Conservation (phyloP, 768 basidiomycete species). For the Boletus pseudo-olivaceus region DNA sequence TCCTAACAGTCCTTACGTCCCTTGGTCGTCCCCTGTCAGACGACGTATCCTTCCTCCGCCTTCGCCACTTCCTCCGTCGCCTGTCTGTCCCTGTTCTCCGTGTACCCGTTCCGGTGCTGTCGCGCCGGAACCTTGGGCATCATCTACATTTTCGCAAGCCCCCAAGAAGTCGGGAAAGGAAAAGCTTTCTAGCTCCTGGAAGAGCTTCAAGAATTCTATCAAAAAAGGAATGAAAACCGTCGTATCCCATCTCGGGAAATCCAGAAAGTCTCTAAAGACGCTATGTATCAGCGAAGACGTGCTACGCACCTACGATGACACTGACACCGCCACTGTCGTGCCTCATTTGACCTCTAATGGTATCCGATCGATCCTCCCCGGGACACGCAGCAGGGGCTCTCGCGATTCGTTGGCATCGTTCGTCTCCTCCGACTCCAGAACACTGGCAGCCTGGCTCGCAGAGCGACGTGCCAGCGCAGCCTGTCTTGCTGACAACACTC, state of each 20-base stretch:
- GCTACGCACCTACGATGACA: constrained; percentile 7
- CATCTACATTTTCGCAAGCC: constrained; percentile 17
- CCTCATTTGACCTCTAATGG: background rate
- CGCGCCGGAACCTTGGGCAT: constrained; percentile 40
- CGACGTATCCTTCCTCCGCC: constrained; percentile 40
- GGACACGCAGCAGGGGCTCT: constrained; percentile 12
- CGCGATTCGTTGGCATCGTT: constrained; percentile 28
- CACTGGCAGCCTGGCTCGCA: constrained; percentile 37
- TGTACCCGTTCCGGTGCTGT: constrained; percentile 38
- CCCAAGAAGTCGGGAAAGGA: constrained; percentile 19
- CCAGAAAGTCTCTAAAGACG: constrained; percentile 13
- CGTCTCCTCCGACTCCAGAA: constrained; percentile 33
- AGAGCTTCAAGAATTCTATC: constrained; percentile 32
- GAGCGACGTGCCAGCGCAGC: constrained; percentile 33
- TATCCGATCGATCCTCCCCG: constrained; percentile 1
- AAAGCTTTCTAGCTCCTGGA: constrained; percentile 26
- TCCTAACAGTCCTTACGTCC: constrained; percentile 55
- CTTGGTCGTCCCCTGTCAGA: constrained; percentile 44
- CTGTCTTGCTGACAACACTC: constrained; percentile 25
- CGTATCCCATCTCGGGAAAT: constrained; percentile 15
- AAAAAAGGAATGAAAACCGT: constrained; percentile 23
- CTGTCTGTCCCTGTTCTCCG: constrained; percentile 33
- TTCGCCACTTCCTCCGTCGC: constrained; percentile 33
- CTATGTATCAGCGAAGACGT: constrained; percentile 8
- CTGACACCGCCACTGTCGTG: background rate